Evolutionary conservation across 768 basidiomycete genomes (phyloP), one percentile per base, ranked within the genome.

Genomic region (Podaxis mareebaensis): DNA sequence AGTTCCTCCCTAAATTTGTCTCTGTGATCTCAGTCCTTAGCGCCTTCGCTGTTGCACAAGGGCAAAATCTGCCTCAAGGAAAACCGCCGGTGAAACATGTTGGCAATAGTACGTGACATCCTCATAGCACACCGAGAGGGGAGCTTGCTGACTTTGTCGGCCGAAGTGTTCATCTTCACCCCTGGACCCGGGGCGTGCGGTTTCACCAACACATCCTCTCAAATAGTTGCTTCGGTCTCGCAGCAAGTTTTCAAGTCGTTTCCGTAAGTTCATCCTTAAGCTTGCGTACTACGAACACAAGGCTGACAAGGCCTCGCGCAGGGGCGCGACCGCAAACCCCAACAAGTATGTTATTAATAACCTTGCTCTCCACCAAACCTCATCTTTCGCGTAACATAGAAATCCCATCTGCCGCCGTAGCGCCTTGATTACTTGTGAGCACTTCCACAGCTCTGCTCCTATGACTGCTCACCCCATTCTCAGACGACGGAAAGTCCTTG

Each of bases 131-230:
- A 12, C 24, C 49, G 3, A 12, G 24, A 11, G 4, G 11, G 12
- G 49, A 24, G 3, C 7, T 26, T 26, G 26, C 3, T 51, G 10
- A 28, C 13, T 15, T 20, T 20, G 12, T 51, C 17, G 13, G 5
- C 20, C 20, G 20, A 8, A 78, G 76, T 76, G 40, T 78, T 76
- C 69, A 66, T 68, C 40, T 78, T 77, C 66, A 64, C 53, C 3
- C 74, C 76, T 17, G 76, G 72, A 17, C 70, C 75, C 33, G 79
- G 79, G 20, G 78, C 79, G 0, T 80, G 79, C 57, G 79, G 78
- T 8, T 72, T 72, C 65, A 75, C 73, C 17, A 79, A 79, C 67
- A 73, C 68, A 3, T 70, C 62, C 42, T 33, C 67, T 15, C 74
- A 79, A 60, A 53, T 67, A 44, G 76, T 79, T 39, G 78, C 74